Conservation (phyloP, 1,284 basidiomycete genomes). For the Lentinus polychrous region DNA sequence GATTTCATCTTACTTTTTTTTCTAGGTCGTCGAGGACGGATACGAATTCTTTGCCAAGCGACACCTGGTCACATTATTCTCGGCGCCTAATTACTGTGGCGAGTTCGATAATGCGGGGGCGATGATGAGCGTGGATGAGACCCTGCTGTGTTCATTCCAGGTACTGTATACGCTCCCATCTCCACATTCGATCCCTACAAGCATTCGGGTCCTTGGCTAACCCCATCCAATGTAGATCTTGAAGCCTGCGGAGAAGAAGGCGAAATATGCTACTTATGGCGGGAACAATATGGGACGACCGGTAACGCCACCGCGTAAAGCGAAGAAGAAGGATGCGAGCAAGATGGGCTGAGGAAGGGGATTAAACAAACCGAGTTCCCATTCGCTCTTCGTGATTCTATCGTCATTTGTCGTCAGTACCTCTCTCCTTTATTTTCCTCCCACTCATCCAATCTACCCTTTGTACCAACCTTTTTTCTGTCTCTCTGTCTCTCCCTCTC, state of each 20-base stretch:
- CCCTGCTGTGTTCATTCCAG: conserved; percentile 96
- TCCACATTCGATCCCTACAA: background rate
- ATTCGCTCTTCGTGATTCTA: background rate
- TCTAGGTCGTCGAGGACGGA: conserved; percentile 95
- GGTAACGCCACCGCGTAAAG: conserved; percentile 77
- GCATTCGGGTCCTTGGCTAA: background rate
- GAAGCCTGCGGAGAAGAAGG: conserved; percentile 99
- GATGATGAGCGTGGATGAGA: conserved; percentile 99
- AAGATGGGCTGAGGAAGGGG: conserved; percentile 55
- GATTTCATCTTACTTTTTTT: background rate
- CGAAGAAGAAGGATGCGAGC: conserved; percentile 75
- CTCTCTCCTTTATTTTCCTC: background rate
- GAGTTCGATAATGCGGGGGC: conserved; percentile 99
- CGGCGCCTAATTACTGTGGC: conserved; percentile 96
- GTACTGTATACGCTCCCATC: conserved; percentile 38
- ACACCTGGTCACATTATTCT: conserved; percentile 95
- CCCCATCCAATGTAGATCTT: conserved; percentile 59
- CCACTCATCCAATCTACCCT: background rate
- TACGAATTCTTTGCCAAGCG: conserved; percentile 99
- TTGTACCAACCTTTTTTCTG: background rate
- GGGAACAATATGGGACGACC: conserved; percentile 75
- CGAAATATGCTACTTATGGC: conserved; percentile 77
- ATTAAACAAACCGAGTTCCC: background rate
- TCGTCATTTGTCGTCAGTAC: background rate
- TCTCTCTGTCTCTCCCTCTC: background rate